Evolutionary conservation across 2,329 filamentous ascomycete species (phyloP).

Genomic region (Seiridium unicorne): DNA sequence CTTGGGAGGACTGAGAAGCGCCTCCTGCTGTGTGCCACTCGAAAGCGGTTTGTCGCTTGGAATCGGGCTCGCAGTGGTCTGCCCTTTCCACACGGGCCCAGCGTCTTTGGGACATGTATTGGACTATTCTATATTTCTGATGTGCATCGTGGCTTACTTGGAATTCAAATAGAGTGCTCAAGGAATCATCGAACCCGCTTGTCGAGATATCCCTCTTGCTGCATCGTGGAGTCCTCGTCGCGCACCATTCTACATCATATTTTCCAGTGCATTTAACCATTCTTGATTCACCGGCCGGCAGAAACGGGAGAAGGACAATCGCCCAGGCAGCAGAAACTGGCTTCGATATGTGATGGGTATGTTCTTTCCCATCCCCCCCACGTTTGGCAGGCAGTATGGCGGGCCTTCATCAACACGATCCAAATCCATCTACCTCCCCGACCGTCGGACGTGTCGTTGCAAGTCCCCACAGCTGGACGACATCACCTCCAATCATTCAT

Average conservation of each 20-base stretch:
- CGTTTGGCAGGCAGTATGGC: neutral
- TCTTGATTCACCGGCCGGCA: neutral
- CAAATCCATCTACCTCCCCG: neutral
- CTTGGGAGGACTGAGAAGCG: neutral
- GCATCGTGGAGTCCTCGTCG: neutral
- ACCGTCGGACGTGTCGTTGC: neutral
- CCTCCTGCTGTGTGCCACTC: neutral
- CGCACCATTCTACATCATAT: conserved; percentile 2
- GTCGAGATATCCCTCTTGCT: neutral
- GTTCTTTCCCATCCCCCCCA: conserved; percentile 3
- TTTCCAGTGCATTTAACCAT: neutral
- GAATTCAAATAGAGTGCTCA: neutral
- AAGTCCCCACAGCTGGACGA: neutral
- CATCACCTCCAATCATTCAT: neutral
- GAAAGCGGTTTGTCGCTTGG: neutral
- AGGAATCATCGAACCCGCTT: neutral
- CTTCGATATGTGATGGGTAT: conserved; percentile 14
- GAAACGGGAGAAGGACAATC: neutral
- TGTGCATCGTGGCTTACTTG: neutral
- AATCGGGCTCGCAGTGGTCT: neutral
- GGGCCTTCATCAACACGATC: neutral
- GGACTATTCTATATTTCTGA: neutral
- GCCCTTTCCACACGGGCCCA: neutral
- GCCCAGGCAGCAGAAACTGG: conserved; percentile 1
- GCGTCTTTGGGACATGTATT: neutral